Base-by-base conservation (phyloP, 2,329 filamentous ascomycete genomes). In the Hirsutella thompsonii region DNA sequence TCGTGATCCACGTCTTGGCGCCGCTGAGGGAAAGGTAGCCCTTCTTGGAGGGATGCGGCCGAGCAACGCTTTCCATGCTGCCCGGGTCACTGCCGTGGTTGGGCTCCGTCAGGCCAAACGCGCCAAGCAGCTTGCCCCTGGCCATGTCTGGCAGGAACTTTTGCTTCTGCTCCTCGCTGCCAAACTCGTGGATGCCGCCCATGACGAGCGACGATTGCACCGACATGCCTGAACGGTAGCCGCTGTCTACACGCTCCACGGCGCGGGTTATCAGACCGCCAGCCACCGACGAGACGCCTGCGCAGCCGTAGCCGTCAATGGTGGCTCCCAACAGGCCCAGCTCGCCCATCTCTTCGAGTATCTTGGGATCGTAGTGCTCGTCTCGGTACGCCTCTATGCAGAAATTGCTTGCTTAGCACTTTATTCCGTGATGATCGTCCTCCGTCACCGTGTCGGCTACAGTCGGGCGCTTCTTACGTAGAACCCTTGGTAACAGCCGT, bases 1-100 rank as follows among this genome's bases (percentile, higher is more conserved):
- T 94, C 13, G 88, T 94, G 58, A 94, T 94, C 88, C 88, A 94
- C 0, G 89, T 94, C 70, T 94, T 94, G 38, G 83, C 68, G 2
- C 88, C 88, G 36, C 80, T 86, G 29, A 94, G 64, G 35, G 79
- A 74, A 52, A 81, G 83, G 59, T 87, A 86, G 1, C 87, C 88
- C 55, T 84, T 81, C 68, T 89, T 89, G 8, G 76, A 80, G 5
- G 87, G 84, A 57, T 94, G 87, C 38, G 81, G 79, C 57, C 80
- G 86, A n/a, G 88, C 89, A 9, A 75, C 72, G 5, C 82, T 87
- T 69, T 94, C 88, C 86, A 94, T 90, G 29, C 82, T 85, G 13
- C 87, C 88, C 5, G 88, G 88, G 56, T 94, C 89, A 42, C 84
- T 92, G 44, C 88, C 88, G 59, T 94, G 88, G 60, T 94, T 93